Evolutionary conservation across 2,329 filamentous ascomycete genomes (phyloP).

Genomic region (Fonsecaea multimorphosa): DNA sequence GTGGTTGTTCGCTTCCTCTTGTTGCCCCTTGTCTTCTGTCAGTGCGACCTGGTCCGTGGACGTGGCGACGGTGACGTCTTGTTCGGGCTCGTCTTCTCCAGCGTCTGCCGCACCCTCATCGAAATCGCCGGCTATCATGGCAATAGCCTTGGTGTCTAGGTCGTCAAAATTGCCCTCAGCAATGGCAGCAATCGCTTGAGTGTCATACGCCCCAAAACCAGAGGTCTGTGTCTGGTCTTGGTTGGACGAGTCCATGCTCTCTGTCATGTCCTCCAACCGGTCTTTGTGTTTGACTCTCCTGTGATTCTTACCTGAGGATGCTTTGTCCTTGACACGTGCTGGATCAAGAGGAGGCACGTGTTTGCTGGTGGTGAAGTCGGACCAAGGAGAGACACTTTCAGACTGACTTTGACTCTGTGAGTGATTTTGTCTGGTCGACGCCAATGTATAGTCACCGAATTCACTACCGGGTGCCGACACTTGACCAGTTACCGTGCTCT

Average conservation of each 20-base stretch:
- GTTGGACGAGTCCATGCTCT: constrained; percentile 38
- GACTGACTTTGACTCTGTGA: constrained; percentile 44
- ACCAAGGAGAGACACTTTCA: constrained; percentile 70
- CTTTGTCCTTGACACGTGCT: constrained; percentile 24
- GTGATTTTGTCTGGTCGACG: constrained; percentile 36
- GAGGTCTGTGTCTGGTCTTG: constrained; percentile 42
- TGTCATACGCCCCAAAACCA: constrained; percentile 36
- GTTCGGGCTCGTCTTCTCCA: constrained; percentile 34
- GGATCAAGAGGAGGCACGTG: constrained; percentile 62
- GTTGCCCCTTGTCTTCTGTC: constrained; percentile 17
- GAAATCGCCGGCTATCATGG: constrained; percentile 36
- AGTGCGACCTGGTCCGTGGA: constrained; percentile 22
- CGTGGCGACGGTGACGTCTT: constrained; percentile 10
- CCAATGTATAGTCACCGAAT: constrained; percentile 62
- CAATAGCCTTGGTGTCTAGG: constrained; percentile 40
- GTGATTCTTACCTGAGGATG: constrained; percentile 44
- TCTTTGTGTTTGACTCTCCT: constrained; percentile 28
- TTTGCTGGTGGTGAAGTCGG: constrained; percentile 78
- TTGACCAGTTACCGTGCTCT: constrained; percentile 80
- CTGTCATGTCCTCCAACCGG: constrained; percentile 33
- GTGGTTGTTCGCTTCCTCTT: constrained; percentile 35
- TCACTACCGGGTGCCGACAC: constrained; percentile 69
- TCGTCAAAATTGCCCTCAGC: constrained; percentile 39
- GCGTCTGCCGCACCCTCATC: constrained; percentile 37
- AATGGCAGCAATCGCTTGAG: constrained; percentile 39